These are phyloP conservation scores for Peronospora belbahrii DNA, from an alignment of 352 stramenopile genomes.

Conservation along the genomic window DNA sequence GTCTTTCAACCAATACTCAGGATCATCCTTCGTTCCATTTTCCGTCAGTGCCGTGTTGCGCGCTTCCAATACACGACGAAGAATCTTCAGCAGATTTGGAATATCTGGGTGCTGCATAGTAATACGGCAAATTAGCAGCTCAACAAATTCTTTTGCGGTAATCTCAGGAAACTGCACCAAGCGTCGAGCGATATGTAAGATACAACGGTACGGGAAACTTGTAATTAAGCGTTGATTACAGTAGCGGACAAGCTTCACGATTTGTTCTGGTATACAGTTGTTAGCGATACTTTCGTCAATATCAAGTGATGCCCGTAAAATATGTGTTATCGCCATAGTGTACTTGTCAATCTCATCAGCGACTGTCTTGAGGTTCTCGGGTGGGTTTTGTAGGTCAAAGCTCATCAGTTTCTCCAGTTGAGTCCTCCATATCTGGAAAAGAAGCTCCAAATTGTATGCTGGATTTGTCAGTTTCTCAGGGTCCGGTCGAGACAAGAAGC, in stretches of 20 bases:
- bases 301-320: conserved; percentile 50
- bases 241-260: conserved; percentile 64
- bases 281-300: conserved; percentile 68
- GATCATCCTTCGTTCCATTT: conserved; percentile 24
- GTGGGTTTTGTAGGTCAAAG: conserved; percentile 54
- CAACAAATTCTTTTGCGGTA: conserved; percentile 58
- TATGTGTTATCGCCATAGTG: conserved; percentile 62
- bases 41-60: conserved; percentile 28
- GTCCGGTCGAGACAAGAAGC: conserved; percentile 62
- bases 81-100: conserved; percentile 54
- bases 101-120: conserved; percentile 66
- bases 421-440: conserved; percentile 67
- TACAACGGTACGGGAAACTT: conserved; percentile 63
- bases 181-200: conserved; percentile 49
- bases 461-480: conserved; percentile 67
- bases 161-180: conserved; percentile 64
- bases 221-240: conserved; percentile 68
- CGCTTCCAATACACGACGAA: conserved; percentile 68
- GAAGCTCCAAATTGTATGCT: conserved; percentile 66
- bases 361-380: conserved; percentile 39
- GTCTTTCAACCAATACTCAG: conserved; percentile 47
- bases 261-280: conserved; percentile 58
- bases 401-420: conserved; percentile 48
- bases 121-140: conserved; percentile 65
- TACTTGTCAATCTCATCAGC: conserved; percentile 59